Percentiles rank a stretch among this genome's conserved stretches.
phyloP scores from a whole-genome alignment of 805 yeast species.

The Lachancea quebecensis region DNA sequence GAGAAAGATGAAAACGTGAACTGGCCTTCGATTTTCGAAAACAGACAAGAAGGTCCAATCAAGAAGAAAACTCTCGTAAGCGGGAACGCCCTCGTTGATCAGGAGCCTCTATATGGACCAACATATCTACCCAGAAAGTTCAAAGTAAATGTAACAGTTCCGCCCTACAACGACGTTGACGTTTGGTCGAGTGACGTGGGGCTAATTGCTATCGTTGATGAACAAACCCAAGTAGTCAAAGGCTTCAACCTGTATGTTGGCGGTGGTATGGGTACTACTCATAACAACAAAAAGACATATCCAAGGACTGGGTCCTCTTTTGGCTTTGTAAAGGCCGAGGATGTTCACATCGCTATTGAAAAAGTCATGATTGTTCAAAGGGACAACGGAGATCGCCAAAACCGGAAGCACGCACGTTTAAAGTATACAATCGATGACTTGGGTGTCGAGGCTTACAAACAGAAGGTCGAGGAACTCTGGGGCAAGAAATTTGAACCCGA shows the following conservation, averaged over 20 bases:
- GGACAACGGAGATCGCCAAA: conserved; percentile 89
- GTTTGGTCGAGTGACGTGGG: conserved; percentile 96
- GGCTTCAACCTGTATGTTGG: conserved; percentile 91
- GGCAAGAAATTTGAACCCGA: conserved; percentile 70
- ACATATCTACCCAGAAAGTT: conserved; percentile 91
- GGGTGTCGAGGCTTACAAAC: conserved; percentile 78
- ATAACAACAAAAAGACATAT: conserved; percentile 91
- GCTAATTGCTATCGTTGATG: conserved; percentile 74
- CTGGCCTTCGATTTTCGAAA: conserved; percentile 58
- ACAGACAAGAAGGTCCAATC: conserved; percentile 66
- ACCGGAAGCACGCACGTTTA: conserved; percentile 96
- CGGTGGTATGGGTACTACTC: conserved; percentile 99
- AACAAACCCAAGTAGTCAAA: conserved; percentile 46
- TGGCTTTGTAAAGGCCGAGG: conserved; percentile 65
- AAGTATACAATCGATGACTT: conserved; percentile 93
- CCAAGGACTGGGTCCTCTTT: conserved; percentile 89
- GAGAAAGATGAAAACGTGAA: conserved; percentile 55
- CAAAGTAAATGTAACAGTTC: conserved; percentile 89
- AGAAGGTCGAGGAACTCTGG: conserved; percentile 74
- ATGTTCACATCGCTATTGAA: conserved; percentile 75
- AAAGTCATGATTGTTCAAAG: conserved; percentile 91
- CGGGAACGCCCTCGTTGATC: conserved; percentile 73
- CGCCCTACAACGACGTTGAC: conserved; percentile 95
- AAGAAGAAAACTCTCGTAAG: conserved; percentile 79
- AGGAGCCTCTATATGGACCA: conserved; percentile 84